These are phyloP conservation scores for Lathyrus tuberosus DNA, from an alignment of 306 rosid genomes.

Conservation along the genomic window DNA sequence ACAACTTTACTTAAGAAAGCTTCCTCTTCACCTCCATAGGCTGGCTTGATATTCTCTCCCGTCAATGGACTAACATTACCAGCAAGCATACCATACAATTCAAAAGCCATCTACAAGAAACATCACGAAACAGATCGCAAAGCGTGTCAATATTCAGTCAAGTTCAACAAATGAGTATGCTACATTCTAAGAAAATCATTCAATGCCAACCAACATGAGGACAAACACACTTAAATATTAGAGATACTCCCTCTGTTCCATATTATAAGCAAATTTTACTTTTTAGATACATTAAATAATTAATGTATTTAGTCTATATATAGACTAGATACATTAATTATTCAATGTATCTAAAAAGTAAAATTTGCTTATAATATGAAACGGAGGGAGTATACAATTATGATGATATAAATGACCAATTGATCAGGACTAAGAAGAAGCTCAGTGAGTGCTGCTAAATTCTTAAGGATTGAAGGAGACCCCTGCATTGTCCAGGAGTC, in stretches of 20 bases:
- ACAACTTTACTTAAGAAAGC: conserved; percentile 87
- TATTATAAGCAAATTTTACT: too few relatives aligned
- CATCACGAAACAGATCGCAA: conserved; percentile 35
- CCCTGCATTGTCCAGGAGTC: neutral
- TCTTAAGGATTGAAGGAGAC: neutral
- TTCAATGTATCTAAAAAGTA: too few relatives aligned
- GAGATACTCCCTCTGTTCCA: too few relatives aligned
- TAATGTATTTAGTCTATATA: too few relatives aligned
- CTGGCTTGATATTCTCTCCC: conserved; percentile 96
- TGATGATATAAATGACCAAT: conserved; percentile 13
- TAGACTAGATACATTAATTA: too few relatives aligned
- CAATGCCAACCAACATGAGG: conserved; percentile 12
- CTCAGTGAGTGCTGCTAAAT: too few relatives aligned
- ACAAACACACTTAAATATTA: conserved; percentile 5
- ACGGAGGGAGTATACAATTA: too few relatives aligned
- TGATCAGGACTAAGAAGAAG: neutral
- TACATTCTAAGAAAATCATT: conserved; percentile 15
- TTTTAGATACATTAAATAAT: too few relatives aligned
- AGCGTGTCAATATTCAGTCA: conserved; percentile 26
- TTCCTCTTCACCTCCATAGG: conserved; percentile 97
- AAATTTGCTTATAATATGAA: too few relatives aligned
- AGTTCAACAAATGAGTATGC: conserved; percentile 11
- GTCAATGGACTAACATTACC: conserved; percentile 99
- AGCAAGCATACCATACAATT: conserved; percentile 97
- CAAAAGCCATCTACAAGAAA: conserved; percentile 88